Percentiles rank a stretch among this genome's conserved stretches.
phyloP scores from a whole-genome alignment of 2,329 filamentous ascomycete genomes.

The Scopulariopsis brevicaulis region DNA sequence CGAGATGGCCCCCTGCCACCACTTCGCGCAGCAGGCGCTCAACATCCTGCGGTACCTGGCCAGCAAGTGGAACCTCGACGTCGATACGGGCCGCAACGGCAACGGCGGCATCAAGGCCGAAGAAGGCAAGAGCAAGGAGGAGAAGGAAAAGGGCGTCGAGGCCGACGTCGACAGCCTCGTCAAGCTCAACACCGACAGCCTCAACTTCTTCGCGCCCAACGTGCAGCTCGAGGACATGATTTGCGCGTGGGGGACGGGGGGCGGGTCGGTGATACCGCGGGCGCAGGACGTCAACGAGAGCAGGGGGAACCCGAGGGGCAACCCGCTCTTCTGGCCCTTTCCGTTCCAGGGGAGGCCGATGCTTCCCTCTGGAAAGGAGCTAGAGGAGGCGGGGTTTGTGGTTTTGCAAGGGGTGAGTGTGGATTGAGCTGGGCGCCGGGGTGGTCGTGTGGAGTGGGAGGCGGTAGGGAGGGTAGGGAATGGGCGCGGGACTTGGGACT shows the following conservation, averaged over 20 bases:
- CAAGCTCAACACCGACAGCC: conserved; percentile 36
- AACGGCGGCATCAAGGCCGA: conserved; percentile 10
- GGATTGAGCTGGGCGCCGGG: neutral
- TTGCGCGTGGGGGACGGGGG: conserved; percentile 28
- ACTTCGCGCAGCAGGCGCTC: conserved; percentile 48
- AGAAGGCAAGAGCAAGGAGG: too few relatives aligned
- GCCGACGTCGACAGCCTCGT: conserved; percentile 22
- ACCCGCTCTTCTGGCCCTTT: conserved; percentile 50
- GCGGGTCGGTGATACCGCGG: conserved; percentile 1
- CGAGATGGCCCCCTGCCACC: conserved; percentile 50
- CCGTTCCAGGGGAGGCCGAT: conserved; percentile 48
- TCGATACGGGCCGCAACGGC: conserved; percentile 24
- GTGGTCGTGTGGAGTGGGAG: neutral
- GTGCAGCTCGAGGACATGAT: conserved; percentile 34
- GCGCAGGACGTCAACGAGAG: neutral
- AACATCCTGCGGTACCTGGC: conserved; percentile 48
- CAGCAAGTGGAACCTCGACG: conserved; percentile 45
- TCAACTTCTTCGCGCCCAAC: conserved; percentile 46
- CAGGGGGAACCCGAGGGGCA: conserved; percentile 19
- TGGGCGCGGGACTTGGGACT: too few relatives aligned
- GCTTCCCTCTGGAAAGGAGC: conserved; percentile 30
- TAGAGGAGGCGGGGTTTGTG: conserved; percentile 41
- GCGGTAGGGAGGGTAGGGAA: too few relatives aligned
- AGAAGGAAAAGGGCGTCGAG: conserved; percentile 14
- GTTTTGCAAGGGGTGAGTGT: conserved; percentile 7